A percentile compares a stretch with the other conserved stretches of the same genome.
These are phyloP conservation scores for Suillus spraguei DNA, from an alignment of 768 basidiomycete genomes.

Conservation along the genomic window DNA sequence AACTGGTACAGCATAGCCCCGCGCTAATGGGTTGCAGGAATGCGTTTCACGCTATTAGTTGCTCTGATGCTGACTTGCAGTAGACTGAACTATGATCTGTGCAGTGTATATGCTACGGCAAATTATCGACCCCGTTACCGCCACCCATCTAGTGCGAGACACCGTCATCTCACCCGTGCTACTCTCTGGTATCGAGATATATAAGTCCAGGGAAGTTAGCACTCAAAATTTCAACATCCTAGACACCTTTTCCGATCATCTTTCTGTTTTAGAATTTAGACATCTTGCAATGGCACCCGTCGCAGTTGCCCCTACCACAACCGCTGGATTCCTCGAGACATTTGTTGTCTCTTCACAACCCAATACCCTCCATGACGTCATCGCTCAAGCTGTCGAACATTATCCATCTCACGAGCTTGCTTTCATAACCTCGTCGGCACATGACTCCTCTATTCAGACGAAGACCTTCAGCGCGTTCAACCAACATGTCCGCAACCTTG, in stretches of 20 bases:
- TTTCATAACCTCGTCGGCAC: constrained; percentile 32
- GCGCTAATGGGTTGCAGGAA: background rate
- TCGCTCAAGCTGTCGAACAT: constrained; percentile 23
- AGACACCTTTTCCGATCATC: background rate
- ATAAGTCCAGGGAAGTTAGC: constrained; percentile 17
- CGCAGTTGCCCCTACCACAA: constrained; percentile 15
- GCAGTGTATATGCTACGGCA: background rate
- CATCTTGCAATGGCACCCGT: constrained; percentile 20
- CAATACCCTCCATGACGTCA: constrained; percentile 24
- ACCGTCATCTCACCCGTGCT: background rate
- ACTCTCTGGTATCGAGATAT: constrained; percentile 16
- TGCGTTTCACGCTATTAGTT: background rate
- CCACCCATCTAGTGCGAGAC: background rate
- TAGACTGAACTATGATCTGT: background rate
- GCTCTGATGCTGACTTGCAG: background rate
- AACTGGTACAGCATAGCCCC: background rate
- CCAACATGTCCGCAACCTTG: constrained; percentile 19
- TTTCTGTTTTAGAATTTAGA: background rate
- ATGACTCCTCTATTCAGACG: constrained; percentile 31
- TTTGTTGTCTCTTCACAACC: constrained; percentile 14
- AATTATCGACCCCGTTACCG: background rate
- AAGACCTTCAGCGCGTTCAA: constrained; percentile 27
- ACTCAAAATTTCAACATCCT: background rate
- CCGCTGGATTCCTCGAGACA: constrained; percentile 12
- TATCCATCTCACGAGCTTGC: constrained; percentile 29